Evolutionary conservation across 2,329 filamentous ascomycete species (phyloP).

Genomic region (Penicillium sclerotigenum): DNA sequence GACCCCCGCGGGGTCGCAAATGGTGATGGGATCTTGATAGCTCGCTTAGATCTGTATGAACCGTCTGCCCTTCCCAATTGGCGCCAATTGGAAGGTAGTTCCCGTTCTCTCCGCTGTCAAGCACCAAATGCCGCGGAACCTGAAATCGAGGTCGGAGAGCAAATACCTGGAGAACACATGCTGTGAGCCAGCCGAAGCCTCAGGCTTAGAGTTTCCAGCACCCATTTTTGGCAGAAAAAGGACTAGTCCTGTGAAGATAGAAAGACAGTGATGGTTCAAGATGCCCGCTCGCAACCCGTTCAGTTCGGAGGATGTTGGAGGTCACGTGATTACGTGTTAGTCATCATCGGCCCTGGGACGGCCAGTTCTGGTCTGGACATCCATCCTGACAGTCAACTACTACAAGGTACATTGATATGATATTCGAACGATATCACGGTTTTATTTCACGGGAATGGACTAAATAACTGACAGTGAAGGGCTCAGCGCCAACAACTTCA

Average conservation of each 20-base stretch:
- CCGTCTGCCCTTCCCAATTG: conserved; percentile 1
- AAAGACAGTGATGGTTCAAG: conserved; percentile 2
- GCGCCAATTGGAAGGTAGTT: conserved; percentile 6
- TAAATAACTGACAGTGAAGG: too few relatives aligned
- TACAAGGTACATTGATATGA: background rate
- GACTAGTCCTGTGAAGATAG: conserved; percentile 8
- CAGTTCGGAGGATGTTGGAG: conserved; percentile 11
- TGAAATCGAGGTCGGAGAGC: conserved; percentile 3
- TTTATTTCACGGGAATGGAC: background rate
- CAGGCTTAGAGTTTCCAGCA: conserved; percentile 60
- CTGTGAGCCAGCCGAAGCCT: conserved; percentile 50
- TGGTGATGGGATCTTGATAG: background rate
- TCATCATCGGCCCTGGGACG: background rate
- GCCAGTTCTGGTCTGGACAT: background rate
- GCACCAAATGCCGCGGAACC: conserved; percentile 2
- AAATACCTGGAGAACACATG: conserved; percentile 61
- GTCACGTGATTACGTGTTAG: background rate
- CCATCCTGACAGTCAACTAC: background rate
- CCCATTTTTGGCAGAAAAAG: conserved; percentile 50
- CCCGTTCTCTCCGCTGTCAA: conserved; percentile 8
- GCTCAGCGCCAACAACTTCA: background rate
- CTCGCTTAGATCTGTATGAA: background rate
- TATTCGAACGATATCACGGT: background rate
- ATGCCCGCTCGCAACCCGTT: conserved; percentile 10
- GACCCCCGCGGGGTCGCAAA: background rate